Evolutionary conservation across 306 rosid species (phyloP).

Genomic region (Vigna reflexopilosa): DNA sequence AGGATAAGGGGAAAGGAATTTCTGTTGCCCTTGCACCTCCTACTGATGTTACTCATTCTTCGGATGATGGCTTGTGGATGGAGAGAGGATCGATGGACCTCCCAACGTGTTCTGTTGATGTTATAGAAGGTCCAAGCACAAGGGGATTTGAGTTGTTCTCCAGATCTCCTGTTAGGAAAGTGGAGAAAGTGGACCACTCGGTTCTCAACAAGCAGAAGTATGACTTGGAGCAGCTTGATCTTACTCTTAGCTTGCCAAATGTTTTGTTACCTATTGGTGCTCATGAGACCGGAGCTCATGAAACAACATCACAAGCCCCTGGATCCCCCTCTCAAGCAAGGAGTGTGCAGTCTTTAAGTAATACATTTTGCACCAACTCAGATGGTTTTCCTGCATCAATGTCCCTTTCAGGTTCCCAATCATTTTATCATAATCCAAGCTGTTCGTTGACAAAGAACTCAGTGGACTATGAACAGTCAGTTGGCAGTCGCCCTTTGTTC

Average conservation of each 20-base stretch:
- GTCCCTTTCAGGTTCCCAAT: constrained; percentile 96
- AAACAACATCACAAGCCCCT: constrained; percentile 58
- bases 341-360: constrained; percentile 86
- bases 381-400: constrained; percentile 95
- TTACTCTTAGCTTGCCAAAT: constrained; percentile 94
- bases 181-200: constrained; percentile 59
- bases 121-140: constrained; percentile 85
- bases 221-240: constrained; percentile 82
- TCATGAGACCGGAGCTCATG: constrained; percentile 67
- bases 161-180: constrained; percentile 80
- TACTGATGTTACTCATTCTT: constrained; percentile 54
- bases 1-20: constrained; percentile 88
- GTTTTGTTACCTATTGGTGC: constrained; percentile 93
- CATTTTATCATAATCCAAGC: constrained; percentile 93
- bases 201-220: constrained; percentile 61
- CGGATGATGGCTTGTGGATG: constrained; percentile 60
- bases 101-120: constrained; percentile 53
- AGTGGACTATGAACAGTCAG: constrained; percentile 89
- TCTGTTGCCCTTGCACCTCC: constrained; percentile 55
- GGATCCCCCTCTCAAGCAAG: constrained; percentile 86
- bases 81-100: constrained; percentile 64
- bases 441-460: constrained; percentile 91
- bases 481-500: constrained; percentile 91
- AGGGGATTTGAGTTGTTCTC: constrained; percentile 90
- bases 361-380: constrained; percentile 75